These are phyloP conservation scores for Blastocrithidia nonstop DNA, from an alignment of 208 protist species.

Conservation along the genomic window DNA sequence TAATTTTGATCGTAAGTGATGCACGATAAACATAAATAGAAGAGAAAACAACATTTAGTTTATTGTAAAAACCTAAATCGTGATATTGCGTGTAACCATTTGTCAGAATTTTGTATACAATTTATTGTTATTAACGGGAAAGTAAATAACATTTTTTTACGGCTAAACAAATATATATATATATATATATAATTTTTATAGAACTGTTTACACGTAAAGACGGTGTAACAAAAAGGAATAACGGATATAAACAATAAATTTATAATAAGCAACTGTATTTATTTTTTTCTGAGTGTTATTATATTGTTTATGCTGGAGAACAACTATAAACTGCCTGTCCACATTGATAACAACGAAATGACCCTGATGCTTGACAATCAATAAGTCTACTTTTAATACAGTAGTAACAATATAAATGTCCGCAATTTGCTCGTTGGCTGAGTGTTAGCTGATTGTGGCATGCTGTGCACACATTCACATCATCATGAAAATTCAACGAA, in stretches of 20 bases:
- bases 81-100: too few species aligned
- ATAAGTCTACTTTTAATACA: constrained; percentile 78
- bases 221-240: too few species aligned
- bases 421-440: constrained; percentile 71
- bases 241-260: too few species aligned
- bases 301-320: constrained; percentile 14
- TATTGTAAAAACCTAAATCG: too few species aligned
- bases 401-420: constrained; percentile 87
- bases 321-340: constrained; percentile 43
- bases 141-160: neutral
- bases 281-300: constrained; percentile 1
- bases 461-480: constrained; percentile 53
- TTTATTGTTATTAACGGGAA: too few species aligned
- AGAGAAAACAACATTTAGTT: too few species aligned
- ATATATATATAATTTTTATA: constrained; percentile 2
- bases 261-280: neutral
- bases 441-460: constrained; percentile 51
- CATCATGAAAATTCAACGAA: constrained; percentile 5
- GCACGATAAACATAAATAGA: too few species aligned
- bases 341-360: constrained; percentile 67
- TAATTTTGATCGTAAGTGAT: too few species aligned
- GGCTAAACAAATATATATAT: neutral
- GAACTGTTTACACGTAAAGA: neutral
- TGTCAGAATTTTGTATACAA: too few species aligned
- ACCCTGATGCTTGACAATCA: constrained; percentile 28